A percentile compares a stretch with the other conserved stretches of the same genome.
These are phyloP conservation scores for Colletotrichum eremochloae DNA, from an alignment of 2,329 filamentous ascomycete species.

Conservation along the genomic window DNA sequence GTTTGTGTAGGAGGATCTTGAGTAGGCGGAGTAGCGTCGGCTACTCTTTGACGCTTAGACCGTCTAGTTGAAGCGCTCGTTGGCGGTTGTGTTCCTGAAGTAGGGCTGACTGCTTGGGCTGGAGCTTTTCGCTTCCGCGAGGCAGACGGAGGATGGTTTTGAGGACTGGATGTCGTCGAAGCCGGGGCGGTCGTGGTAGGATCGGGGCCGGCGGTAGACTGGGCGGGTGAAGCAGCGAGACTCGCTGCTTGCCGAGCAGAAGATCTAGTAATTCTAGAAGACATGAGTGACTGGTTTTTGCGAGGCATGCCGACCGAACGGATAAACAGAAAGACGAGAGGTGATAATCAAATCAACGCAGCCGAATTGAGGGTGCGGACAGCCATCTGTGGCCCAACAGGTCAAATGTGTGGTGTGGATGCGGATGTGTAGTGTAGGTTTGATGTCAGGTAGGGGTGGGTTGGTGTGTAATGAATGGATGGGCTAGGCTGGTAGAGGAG, in stretches of 20 bases:
- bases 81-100: slow-evolving; percentile 42
- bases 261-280: slow-evolving; percentile 95
- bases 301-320: slow-evolving; percentile 36
- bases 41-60: slow-evolving; percentile 79
- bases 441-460: slow-evolving; percentile 8
- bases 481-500: slow-evolving; percentile 15
- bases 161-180: slow-evolving; percentile 54
- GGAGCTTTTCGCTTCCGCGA: slow-evolving; percentile 83
- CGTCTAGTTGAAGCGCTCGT: slow-evolving; percentile 64
- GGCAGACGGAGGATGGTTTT: slow-evolving; percentile 60
- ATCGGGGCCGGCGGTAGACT: slow-evolving; percentile 55
- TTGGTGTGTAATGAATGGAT: slow-evolving; percentile 34
- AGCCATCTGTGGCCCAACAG: slow-evolving; percentile 35
- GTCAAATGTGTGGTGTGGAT: slow-evolving; percentile 31
- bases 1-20: slow-evolving; percentile 45
- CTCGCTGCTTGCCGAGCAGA: slow-evolving; percentile 89
- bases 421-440: slow-evolving; percentile 41
- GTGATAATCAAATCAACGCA: slow-evolving; percentile 19
- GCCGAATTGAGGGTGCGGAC: slow-evolving; percentile 20
- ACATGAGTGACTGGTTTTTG: slow-evolving; percentile 78
- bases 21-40: slow-evolving; percentile 58
- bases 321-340: slow-evolving; percentile 39
- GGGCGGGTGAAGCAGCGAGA: slow-evolving; percentile 63
- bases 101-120: slow-evolving; percentile 64
- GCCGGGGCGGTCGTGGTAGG: slow-evolving; percentile 58